Conservation (phyloP, 331 rosid species). For the Cucumis variabilis region DNA sequence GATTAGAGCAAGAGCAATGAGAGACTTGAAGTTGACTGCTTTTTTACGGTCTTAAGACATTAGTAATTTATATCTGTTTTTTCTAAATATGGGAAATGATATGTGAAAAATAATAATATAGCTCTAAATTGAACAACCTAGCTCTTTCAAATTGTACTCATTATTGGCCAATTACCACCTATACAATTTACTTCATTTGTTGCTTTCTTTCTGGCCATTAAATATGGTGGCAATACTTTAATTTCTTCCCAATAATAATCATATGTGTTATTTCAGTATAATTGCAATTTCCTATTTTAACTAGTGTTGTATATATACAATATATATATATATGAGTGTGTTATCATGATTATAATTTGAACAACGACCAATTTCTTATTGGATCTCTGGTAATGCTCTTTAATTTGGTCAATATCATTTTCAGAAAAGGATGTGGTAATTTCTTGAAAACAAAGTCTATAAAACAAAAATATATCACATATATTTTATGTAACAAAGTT, state of each 20-base stretch:
- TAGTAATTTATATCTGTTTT: too few species aligned
- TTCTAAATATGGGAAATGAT: background rate
- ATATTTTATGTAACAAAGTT: background rate
- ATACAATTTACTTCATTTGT: background rate
- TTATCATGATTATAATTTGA: background rate
- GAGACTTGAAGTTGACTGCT: background rate
- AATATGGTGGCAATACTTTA: background rate
- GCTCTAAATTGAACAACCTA: background rate
- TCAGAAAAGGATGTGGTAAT: conserved; percentile 22
- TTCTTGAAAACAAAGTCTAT: conserved; percentile 13
- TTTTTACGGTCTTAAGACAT: background rate
- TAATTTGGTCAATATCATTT: background rate
- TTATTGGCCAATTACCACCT: conserved; percentile 8
- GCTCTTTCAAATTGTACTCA: conserved; percentile 19
- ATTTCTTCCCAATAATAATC: background rate
- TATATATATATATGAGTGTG: background rate
- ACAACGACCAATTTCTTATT: background rate
- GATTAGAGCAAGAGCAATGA: background rate
- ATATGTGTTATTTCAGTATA: background rate
- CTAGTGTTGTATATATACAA: background rate
- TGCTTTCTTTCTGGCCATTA: conserved; percentile 24
- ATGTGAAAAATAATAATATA: background rate
- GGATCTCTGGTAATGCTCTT: background rate
- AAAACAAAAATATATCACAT: background rate
- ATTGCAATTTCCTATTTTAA: background rate